Evolutionary conservation across 2,329 filamentous ascomycete species (phyloP).

Genomic region (Xylaria arbuscula): DNA sequence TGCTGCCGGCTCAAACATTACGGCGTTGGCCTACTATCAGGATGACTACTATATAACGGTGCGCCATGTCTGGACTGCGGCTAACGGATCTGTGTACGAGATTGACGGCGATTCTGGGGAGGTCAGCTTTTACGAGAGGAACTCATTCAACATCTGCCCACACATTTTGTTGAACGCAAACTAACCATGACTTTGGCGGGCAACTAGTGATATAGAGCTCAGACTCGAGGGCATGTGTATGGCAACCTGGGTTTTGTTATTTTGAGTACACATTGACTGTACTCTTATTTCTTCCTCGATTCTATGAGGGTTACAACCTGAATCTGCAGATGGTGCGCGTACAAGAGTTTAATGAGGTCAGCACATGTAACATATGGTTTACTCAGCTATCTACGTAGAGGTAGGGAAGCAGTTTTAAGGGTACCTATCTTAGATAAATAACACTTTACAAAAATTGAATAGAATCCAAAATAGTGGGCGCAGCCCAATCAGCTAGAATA

Average conservation of each 20-base stretch:
- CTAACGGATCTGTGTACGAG: background rate
- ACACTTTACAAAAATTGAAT: too few species aligned
- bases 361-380: too few species aligned
- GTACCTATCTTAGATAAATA: too few species aligned
- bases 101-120: background rate
- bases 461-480: too few species aligned
- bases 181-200: background rate
- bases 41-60: constrained; percentile 1
- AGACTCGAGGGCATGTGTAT: background rate
- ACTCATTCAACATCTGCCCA: background rate
- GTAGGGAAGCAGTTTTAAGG: too few species aligned
- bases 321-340: too few species aligned
- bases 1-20: background rate
- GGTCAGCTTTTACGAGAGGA: background rate
- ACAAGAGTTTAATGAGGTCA: too few species aligned
- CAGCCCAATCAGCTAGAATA: too few species aligned
- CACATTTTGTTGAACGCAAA: background rate
- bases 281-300: too few species aligned
- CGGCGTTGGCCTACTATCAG: background rate
- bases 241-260: background rate
- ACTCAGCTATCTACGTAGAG: too few species aligned
- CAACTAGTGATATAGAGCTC: background rate
- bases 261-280: too few species aligned
- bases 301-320: too few species aligned
- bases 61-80: background rate